Base-by-base conservation (phyloP, 2,329 filamentous ascomycete species). In the Phialophora expanda region DNA sequence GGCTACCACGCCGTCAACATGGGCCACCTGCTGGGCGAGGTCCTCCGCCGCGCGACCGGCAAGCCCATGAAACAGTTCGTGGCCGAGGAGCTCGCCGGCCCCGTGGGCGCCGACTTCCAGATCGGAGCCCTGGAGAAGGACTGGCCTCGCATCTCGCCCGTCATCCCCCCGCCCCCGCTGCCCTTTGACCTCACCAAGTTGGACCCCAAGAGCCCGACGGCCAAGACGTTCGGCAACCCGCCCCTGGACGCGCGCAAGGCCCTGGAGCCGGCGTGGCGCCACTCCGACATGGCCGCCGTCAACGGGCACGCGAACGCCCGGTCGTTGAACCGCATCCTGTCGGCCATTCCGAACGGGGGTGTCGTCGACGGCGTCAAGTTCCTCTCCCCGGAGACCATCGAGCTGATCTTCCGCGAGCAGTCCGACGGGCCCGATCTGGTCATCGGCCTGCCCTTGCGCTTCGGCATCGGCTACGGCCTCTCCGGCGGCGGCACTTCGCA, bases 291-390 rank as follows among this genome's bases (percentile, higher is more conserved):
- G 4, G 81, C 81, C 0, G 78, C 78, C 0, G 69, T 73, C 0
- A 83, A 82, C 65, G 83, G 83, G 0, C 79, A 83, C 60, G 69
- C 73, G 0, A 85, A 85, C 66, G 80, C 82, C 11, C 75, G 78
- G 3, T 76, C 75, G 0, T 56, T 85, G 26, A 78, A 76, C 5
- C 75, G 75, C 0, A 80, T 85, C 22, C 73, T 82, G 7, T 80
- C 79, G 4, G 63, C 76, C 4, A 72, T 82, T 20, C 71, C 79
- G 3, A 66, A 75, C 0, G 72, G 73, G 11, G 78, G 79, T 0
- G 62, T 61, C 1, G 74, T 77, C 3, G 74, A 77, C 56, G 76
- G 77, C 1, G 71, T 71, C 17, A 72, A 71, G n/a, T 72, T 81
- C 46, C 69, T 85, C 3, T 79, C 79, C 0, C 74, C 76, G 0